These are phyloP conservation scores for Boletus rufocinnamomeus DNA, from an alignment of 768 basidiomycete species.

Conservation along the genomic window DNA sequence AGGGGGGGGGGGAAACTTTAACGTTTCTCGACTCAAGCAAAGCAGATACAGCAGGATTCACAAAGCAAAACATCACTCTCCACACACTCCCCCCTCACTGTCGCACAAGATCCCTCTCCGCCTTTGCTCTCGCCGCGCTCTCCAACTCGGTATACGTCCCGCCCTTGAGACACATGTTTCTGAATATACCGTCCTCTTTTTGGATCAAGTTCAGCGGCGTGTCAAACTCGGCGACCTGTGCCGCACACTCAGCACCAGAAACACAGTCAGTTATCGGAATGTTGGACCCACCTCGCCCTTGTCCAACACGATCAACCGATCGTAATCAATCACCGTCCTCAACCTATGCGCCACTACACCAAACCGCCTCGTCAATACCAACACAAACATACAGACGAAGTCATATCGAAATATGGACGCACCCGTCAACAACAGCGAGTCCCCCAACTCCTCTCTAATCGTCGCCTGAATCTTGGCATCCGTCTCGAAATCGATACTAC, in stretches of 20 bases:
- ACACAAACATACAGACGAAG: too few relatives aligned
- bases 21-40: background rate
- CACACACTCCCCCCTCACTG: too few relatives aligned
- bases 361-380: conserved; percentile 7
- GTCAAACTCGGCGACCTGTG: conserved; percentile 70
- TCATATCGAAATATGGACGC: conserved; percentile 20
- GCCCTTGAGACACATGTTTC: conserved; percentile 70
- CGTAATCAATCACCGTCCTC: conserved; percentile 79
- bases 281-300: too few relatives aligned
- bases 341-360: conserved; percentile 64
- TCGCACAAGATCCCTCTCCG: conserved; percentile 17
- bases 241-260: too few relatives aligned
- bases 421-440: conserved; percentile 75
- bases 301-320: conserved; percentile 78
- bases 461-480: conserved; percentile 90
- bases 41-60: background rate
- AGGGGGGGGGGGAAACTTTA: too few relatives aligned
- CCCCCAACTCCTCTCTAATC: conserved; percentile 82
- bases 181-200: conserved; percentile 64
- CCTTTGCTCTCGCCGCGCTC: conserved; percentile 51
- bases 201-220: conserved; percentile 69
- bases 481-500: conserved; percentile 84
- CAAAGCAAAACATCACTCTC: background rate
- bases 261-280: too few relatives aligned
- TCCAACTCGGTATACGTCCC: conserved; percentile 65